phyloP scores from a whole-genome alignment of 192 early-diverging fungal genomes.

The Phlyctochytrium bullatum region DNA sequence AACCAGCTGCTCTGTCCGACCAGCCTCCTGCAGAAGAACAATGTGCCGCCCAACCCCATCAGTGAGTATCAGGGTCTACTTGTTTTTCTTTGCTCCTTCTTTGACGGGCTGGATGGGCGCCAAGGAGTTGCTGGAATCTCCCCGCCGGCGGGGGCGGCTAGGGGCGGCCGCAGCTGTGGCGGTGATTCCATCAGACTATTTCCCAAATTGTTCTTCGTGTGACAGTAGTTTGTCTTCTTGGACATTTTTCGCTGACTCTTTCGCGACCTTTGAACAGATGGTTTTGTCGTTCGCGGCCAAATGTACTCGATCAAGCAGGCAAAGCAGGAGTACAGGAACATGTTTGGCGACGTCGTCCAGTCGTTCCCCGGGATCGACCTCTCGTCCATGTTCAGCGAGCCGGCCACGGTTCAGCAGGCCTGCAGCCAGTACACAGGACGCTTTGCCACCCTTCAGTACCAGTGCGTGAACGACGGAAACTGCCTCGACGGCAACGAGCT shows the following conservation, averaged over 20 bases:
- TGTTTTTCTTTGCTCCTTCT: background rate
- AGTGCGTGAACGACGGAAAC: constrained; percentile 12
- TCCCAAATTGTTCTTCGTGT: no score
- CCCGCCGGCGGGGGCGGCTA: no score
- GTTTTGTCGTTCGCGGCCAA: constrained; percentile 10
- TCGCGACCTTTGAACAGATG: constrained; percentile 1
- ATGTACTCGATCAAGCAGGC: constrained; percentile 11
- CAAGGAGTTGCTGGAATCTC: background rate
- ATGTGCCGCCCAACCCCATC: constrained; percentile 1
- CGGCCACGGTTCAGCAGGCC: constrained; percentile 1
- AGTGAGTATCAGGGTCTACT: background rate
- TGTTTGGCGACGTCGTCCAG: background rate
- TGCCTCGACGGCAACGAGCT: constrained; percentile 1
- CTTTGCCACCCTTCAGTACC: constrained; percentile 22
- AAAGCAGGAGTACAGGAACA: background rate
- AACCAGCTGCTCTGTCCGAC: constrained; percentile 45
- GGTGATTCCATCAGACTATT: no score
- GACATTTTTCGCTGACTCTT: background rate
- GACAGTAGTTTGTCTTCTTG: no score
- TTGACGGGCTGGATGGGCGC: background rate
- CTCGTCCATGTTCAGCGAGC: constrained; percentile 15
- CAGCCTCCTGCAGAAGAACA: background rate
- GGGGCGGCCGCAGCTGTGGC: no score
- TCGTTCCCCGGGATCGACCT: constrained; percentile 12
- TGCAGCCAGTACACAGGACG: background rate